Evolutionary conservation across 129 eudicot species (phyloP), one percentile per base, ranked within the genome.

Genomic region (Arctium minus): DNA sequence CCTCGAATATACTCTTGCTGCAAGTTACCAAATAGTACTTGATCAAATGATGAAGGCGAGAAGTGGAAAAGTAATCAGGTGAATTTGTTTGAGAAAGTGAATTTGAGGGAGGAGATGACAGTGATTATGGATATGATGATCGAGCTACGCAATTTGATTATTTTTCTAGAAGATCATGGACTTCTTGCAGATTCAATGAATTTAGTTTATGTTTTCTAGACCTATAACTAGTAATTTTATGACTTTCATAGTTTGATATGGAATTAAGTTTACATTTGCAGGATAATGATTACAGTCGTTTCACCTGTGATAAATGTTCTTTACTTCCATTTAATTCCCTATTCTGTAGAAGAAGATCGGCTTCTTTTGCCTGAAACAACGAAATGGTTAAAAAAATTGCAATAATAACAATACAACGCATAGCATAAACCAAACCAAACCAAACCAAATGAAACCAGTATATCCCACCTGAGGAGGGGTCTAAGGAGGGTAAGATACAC

Each of bases 1-100:
- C 99, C 99, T 81, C 99, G 93, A 53, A 92, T 91, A 81, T 95
- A 95, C 86, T 93, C 99, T 92, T 93, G 93, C 99, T 95, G 97
- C 92, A 89, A 36, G 72, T 42, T 53, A 84, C 10, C 13, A 76
- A 39, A 64, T 44, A 78, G 32, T 17, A 76, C 62, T 22, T n/a
- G 22, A 75, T 82, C 86, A 82, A 60, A 17, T 17, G 68, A n/a
- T 60, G 68, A 60, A 60, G 65, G 5, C 9, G 30, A 60, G 68
- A 60, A 60, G 29, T 17, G 68, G 68, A 60, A 60, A 60, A 60
- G 68, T 60, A 60, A 60, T 60, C 68, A 60, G 17, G 65, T 53
- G 22, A 3, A 15, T 53, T 15, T 7, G 0, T 11, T 5, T 50
- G n/a, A 12, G n/a, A 18, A 50, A 53, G 48, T 42, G 48, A 42